A percentile compares a stretch with the other conserved stretches of the same genome.
Conservation (phyloP, 257 asterid species). For the Avicennia marina region DNA sequence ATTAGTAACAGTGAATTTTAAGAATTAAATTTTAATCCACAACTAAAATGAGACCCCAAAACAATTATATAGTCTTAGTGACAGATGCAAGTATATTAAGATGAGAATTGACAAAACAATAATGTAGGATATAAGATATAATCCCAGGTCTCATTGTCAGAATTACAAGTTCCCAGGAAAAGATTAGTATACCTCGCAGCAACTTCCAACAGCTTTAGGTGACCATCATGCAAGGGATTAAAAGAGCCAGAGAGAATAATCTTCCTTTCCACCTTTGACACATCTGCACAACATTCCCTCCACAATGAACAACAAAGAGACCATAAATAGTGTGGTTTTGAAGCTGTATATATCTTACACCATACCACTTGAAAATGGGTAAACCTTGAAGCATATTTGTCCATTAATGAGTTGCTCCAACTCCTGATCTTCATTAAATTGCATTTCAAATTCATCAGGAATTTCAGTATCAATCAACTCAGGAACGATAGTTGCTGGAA, state of each 20-base stretch:
- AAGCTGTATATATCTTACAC: constrained; percentile 16
- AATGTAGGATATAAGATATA: not conserved
- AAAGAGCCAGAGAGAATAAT: constrained; percentile 87
- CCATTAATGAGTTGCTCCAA: constrained; percentile 79
- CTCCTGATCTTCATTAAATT: constrained; percentile 74
- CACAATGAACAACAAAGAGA: constrained; percentile 24
- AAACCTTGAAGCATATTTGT: constrained; percentile 80
- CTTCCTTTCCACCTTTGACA: constrained; percentile 50
- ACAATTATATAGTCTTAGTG: not conserved
- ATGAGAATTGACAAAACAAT: not conserved
- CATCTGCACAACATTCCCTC: constrained; percentile 57
- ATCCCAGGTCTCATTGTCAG: not conserved
- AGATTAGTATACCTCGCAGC: constrained; percentile 54
- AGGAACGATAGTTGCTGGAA: constrained; percentile 42
- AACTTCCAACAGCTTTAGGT: constrained; percentile 86
- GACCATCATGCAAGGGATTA: constrained; percentile 96
- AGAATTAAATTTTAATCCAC: not conserved
- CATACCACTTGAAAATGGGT: constrained; percentile 85
- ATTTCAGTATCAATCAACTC: constrained; percentile 74
- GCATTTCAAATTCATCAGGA: constrained; percentile 52
- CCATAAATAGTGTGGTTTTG: constrained; percentile 17
- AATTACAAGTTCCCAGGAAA: constrained; percentile 9
- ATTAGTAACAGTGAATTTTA: not conserved
- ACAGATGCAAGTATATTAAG: not conserved
- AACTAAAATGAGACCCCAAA: not conserved